Conservation (phyloP, 2,329 filamentous ascomycete genomes). For the Leptographium flavum region DNA sequence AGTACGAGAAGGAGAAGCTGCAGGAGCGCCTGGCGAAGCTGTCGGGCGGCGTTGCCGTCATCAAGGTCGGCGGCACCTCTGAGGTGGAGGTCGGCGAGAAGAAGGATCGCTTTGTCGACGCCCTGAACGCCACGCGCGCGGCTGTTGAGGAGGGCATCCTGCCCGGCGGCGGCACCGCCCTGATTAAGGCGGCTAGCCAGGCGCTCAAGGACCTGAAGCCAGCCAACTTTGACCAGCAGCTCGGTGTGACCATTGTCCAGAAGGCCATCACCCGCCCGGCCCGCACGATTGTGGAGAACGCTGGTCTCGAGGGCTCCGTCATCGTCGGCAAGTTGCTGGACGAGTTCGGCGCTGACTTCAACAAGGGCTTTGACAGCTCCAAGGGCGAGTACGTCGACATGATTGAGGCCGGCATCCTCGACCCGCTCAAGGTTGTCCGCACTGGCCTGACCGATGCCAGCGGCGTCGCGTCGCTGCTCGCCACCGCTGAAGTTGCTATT, state of each 20-base stretch:
- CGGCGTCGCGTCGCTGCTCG: constrained; percentile 90
- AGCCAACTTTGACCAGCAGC: constrained; percentile 96
- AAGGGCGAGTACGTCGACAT: constrained; percentile 99
- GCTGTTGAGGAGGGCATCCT: constrained; percentile 99
- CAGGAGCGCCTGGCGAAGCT: constrained; percentile 99
- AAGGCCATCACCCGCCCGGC: constrained; percentile 94
- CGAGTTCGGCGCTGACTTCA: constrained; percentile 84
- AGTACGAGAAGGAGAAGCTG: constrained; percentile 99
- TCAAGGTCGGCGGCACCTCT: constrained; percentile 94
- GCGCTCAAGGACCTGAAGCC: constrained; percentile 72
- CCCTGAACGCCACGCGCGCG: constrained; percentile 91
- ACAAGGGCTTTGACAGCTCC: constrained; percentile 93
- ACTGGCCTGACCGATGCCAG: constrained; percentile 90
- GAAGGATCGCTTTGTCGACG: constrained; percentile 99
- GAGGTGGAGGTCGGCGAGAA: constrained; percentile 99
- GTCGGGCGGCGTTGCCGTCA: constrained; percentile 95
- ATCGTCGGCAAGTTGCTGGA: constrained; percentile 97
- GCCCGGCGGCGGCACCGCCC: constrained; percentile 91
- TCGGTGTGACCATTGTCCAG: constrained; percentile 95
- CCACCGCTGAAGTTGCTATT: constrained; percentile 95
- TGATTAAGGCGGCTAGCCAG: constrained; percentile 92
- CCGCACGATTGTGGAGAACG: constrained; percentile 93
- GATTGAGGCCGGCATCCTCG: constrained; percentile 92
- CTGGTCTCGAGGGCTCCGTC: constrained; percentile 87
- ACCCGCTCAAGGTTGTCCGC: constrained; percentile 98